Percentiles rank a stretch among this genome's conserved stretches.
Evolutionary conservation across 495 filamentous ascomycete species (phyloP).

Genomic region (Corynascus novoguineensis): DNA sequence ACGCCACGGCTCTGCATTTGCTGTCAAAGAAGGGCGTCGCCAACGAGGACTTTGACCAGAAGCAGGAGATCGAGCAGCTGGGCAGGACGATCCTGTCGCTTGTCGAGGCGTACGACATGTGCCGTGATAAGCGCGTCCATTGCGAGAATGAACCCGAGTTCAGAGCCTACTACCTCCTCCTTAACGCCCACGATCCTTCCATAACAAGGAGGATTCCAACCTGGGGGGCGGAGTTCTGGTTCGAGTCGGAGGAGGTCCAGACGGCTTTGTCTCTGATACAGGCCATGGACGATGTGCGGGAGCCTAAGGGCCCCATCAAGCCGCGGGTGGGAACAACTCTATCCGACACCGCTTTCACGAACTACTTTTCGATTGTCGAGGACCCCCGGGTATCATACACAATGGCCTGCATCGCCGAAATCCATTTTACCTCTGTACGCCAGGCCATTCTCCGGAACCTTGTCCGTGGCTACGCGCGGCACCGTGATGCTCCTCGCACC

Average conservation of each 20-base stretch:
- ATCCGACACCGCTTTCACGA: constrained; percentile 58
- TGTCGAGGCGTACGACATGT: constrained; percentile 82
- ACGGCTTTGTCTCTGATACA: constrained; percentile 37
- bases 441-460: constrained; percentile 70
- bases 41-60: constrained; percentile 70
- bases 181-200: constrained; percentile 71
- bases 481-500: constrained; percentile 64
- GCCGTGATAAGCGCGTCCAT: constrained; percentile 41
- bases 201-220: constrained; percentile 68
- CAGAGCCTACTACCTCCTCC: constrained; percentile 80
- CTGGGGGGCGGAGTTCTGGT: constrained; percentile 72
- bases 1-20: constrained; percentile 81
- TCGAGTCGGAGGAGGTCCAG: constrained; percentile 53
- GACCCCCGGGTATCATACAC: constrained; percentile 72
- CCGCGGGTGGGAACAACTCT: constrained; percentile 39
- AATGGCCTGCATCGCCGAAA: constrained; percentile 90
- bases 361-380: constrained; percentile 71
- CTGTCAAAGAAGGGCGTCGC: constrained; percentile 59
- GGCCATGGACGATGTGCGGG: constrained; percentile 30
- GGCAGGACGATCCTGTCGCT: constrained; percentile 81
- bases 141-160: constrained; percentile 82
- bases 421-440: constrained; percentile 79
- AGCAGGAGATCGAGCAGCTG: constrained; percentile 91
- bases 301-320: constrained; percentile 32
- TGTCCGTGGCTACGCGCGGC: constrained; percentile 53